Evolutionary conservation across 768 basidiomycete species (phyloP).

Genomic region (Agrocybe pediades): DNA sequence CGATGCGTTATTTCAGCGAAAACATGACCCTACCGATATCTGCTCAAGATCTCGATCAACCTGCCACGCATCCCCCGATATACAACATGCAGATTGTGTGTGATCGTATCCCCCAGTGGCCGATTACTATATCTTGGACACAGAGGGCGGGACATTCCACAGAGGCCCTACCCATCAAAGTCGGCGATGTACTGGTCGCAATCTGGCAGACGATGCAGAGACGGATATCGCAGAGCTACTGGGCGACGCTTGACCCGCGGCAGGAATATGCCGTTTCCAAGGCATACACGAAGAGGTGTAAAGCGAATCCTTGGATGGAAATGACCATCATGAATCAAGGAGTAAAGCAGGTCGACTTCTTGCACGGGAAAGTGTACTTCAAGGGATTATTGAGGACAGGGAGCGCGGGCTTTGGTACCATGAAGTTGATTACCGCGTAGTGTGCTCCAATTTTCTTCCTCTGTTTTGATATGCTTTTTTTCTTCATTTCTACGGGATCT

Average conservation of each 20-base stretch:
- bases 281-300: constrained; percentile 42
- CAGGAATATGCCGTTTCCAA: constrained; percentile 33
- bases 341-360: constrained; percentile 63
- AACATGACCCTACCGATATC: constrained; percentile 41
- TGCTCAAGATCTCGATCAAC: constrained; percentile 46
- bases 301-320: constrained; percentile 26
- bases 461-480: not conserved
- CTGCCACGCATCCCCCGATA: constrained; percentile 58
- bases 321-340: constrained; percentile 46
- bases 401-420: constrained; percentile 32
- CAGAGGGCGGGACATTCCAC: constrained; percentile 24
- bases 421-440: constrained; percentile 30
- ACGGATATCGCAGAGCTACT: constrained; percentile 43
- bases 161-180: constrained; percentile 44
- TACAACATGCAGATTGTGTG: constrained; percentile 57
- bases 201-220: constrained; percentile 50
- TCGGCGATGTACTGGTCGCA: constrained; percentile 59
- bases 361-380: constrained; percentile 47
- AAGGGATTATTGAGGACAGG: constrained; percentile 47
- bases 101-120: constrained; percentile 62
- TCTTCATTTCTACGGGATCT: not conserved
- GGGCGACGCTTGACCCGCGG: constrained; percentile 29
- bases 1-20: constrained; percentile 38
- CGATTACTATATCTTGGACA: constrained; percentile 51
- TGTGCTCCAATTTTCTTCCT: not conserved